Evolutionary conservation across 768 basidiomycete species (phyloP).

Genomic region (Plicaturopsis crispa): DNA sequence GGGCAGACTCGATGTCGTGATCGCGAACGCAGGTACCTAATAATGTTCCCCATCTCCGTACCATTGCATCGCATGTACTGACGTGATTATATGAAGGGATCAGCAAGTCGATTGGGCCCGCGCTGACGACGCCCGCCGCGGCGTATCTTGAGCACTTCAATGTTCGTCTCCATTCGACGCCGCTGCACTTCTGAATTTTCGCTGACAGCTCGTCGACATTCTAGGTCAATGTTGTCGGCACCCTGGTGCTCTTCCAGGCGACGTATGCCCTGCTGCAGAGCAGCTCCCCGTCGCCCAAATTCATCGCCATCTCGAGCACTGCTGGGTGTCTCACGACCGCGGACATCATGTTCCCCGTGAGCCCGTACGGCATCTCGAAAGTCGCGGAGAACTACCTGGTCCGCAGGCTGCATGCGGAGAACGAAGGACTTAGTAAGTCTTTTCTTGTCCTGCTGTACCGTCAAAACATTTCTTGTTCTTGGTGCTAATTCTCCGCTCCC

Average conservation of each 20-base stretch:
- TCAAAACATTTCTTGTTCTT: not conserved
- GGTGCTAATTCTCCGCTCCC: not conserved
- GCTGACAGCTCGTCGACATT: no score
- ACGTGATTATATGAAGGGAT: no score
- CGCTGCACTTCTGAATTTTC: no score
- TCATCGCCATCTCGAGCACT: no score
- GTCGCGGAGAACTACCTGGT: not conserved
- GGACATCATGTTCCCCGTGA: not conserved
- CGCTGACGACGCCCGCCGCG: no score
- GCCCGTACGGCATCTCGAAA: no score
- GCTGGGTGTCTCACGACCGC: not conserved
- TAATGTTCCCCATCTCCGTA: no score
- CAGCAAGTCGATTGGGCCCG: no score
- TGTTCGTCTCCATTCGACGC: no score
- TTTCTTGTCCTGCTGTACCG: not conserved
- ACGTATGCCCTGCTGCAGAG: constrained; percentile 5
- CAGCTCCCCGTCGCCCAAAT: constrained; percentile 6
- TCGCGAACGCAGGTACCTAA: constrained; percentile 2
- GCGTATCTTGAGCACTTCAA: no score
- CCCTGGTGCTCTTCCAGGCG: constrained; percentile 2
- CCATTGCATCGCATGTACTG: no score
- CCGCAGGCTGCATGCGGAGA: constrained; percentile 2
- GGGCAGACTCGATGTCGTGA: constrained; percentile 1
- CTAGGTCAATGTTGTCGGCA: constrained; percentile 9
- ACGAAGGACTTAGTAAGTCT: constrained; percentile 7